Evolutionary conservation across 1,284 basidiomycete genomes (phyloP), one percentile per base, ranked within the genome.

Genomic region (Cronartium quercuum): DNA sequence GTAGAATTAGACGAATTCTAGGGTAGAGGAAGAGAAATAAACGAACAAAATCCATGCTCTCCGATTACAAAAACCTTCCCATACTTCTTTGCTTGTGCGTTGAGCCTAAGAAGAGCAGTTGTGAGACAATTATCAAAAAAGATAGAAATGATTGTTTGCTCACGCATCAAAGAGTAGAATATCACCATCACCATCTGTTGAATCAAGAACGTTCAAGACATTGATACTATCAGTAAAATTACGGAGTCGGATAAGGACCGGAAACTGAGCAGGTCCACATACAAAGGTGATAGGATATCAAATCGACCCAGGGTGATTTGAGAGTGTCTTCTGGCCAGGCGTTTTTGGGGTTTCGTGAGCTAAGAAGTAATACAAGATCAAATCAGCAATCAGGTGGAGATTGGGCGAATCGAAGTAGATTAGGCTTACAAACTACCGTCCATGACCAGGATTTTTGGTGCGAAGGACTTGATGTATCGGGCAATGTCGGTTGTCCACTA

Each of bases 401-500:
- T 29, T 29, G 1, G 29, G 2, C 6, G n/a, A 41, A 40, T 10
- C 1, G 4, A 65, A 44, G 6, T 6, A 0, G 2, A n/a, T 3
- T 18, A 7, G 13, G 34, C 63, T 65, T 21, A 65, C 63, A n/a
- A 65, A n/a, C 63, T 65, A n/a, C 63, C 63, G 18, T 65, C 63
- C 35, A 65, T 65, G 6, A 65, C 63, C 1, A 65, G 63, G 2
- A 37, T 65, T 21, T 44, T 37, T 9, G 63, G 63, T 3, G 63
- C 63, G 7, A 38, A 24, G 21, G 21, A n/a, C 24, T 65, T 65
- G 37, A 65, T n/a, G n/a, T 42, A 44, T 42, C n/a, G 18, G 18
- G 63, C 37, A 42, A 65, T 65, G 9, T 65, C 63, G 21, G 41
- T n/a, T 18, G 63, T 65, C 63, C 63, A 65, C 63, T 65, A 40